Base-by-base conservation (phyloP, 1,284 basidiomycete species). In the Malassezia nana region DNA sequence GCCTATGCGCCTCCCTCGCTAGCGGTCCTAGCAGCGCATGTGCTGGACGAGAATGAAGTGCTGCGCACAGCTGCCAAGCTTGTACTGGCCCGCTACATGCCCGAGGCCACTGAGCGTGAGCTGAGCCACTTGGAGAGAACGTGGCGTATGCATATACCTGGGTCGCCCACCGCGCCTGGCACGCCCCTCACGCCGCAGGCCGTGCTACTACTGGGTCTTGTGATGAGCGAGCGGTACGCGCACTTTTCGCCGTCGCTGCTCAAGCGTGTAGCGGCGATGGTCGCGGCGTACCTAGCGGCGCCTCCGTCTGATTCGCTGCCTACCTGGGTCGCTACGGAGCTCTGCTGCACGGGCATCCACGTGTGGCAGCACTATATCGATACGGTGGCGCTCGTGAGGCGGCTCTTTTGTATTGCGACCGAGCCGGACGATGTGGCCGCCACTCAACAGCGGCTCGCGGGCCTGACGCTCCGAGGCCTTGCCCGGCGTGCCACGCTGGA, bases 351-450 rank as follows among this genome's bases (percentile, higher is more conserved):
- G 42, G 90, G 90, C 0, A 96, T 95, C 73, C 81, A 84, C 38
- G 84, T 89, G 39, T 96, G 90, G 88, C 90, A 92, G 72, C 84
- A 90, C 62, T 91, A 91, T 66, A 81, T 91, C 51, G 91, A 98
- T 64, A 84, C 89, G 0, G 86, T 90, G 78, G 84, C 85, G 57
- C 83, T 95, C 53, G 79, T 98, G 18, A 84, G 91, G 1, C 82
- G 84, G 0, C 78, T 98, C 5, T 94, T 94, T 72, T 79, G 77
- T 15, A 79, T 95, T 15, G 84, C 89, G 0, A 89, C 88, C 16
- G 79, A 81, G 45, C 88, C 88, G 65, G 85, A 85, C 4, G 42
- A 55, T 18, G 18, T 18, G 39, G 26, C 35, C 28, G 39, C 29
- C 16, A n/a, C 50, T 22, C 13, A 31, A 8, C 22, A 13, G 18